Percentiles rank a stretch among this genome's conserved stretches.
Evolutionary conservation across 2,329 filamentous ascomycete species (phyloP).

Genomic region (Fusarium sp.): DNA sequence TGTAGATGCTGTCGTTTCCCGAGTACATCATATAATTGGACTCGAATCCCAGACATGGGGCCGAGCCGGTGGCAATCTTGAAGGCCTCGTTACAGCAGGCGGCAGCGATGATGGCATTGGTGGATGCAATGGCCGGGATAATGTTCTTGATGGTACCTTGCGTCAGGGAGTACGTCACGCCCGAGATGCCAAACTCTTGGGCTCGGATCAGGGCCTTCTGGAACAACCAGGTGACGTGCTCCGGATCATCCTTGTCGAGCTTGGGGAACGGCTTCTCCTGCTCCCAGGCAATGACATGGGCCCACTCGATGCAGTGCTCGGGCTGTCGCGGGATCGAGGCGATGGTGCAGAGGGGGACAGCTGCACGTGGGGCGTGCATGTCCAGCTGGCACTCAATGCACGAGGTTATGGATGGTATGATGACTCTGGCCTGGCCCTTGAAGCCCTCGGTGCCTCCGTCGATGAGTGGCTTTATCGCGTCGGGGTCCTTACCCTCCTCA

Average conservation of each 20-base stretch:
- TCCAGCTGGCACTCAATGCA: slow-evolving; percentile 99
- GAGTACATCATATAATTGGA: slow-evolving; percentile 99
- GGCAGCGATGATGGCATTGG: slow-evolving; percentile 95
- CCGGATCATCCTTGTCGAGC: slow-evolving; percentile 95
- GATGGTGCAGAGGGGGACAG: slow-evolving; percentile 95
- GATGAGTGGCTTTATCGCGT: slow-evolving; percentile 91
- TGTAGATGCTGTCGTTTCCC: slow-evolving; percentile 95
- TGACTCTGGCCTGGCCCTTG: slow-evolving; percentile 95
- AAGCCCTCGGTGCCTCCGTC: slow-evolving; percentile 98
- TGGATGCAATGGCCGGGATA: slow-evolving; percentile 97
- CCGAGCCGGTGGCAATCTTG: slow-evolving; percentile 88
- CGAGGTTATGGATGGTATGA: slow-evolving; percentile 91
- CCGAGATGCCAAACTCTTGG: slow-evolving; percentile 87
- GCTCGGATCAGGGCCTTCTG: slow-evolving; percentile 85
- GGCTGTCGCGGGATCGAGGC: slow-evolving; percentile 97
- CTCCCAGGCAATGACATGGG: slow-evolving; percentile 98
- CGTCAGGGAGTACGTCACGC: slow-evolving; percentile 94
- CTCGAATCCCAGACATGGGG: slow-evolving; percentile 81
- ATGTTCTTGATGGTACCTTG: slow-evolving; percentile 99
- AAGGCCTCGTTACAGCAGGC: slow-evolving; percentile 97
- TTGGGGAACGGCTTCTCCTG: slow-evolving; percentile 83
- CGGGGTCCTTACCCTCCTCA: slow-evolving; percentile 78
- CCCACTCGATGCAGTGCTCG: slow-evolving; percentile 99
- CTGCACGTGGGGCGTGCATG: slow-evolving; percentile 97
- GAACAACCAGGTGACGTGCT: slow-evolving; percentile 98